phyloP scores from a whole-genome alignment of 1,139 yeast species.

The Ogataea hybrid region DNA sequence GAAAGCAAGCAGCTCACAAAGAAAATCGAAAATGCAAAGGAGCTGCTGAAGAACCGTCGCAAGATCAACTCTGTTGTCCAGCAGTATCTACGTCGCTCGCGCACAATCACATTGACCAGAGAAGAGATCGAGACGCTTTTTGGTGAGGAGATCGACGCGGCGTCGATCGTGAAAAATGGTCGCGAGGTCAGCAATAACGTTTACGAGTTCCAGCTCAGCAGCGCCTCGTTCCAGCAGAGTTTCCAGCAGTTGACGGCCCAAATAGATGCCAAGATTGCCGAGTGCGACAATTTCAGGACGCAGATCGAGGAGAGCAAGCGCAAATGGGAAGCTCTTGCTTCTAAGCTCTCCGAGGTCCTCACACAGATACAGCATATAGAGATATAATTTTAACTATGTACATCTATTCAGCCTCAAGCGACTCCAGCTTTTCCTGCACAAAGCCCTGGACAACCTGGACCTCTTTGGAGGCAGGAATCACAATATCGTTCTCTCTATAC shows the following conservation, averaged over 20 bases:
- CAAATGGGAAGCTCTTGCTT: constrained; percentile 25
- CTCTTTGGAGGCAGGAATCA: constrained; percentile 34
- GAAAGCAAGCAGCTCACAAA: constrained; percentile 20
- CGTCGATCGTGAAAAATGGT: constrained; percentile 26
- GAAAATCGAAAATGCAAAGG: constrained; percentile 23
- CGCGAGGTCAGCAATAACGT: constrained; percentile 19
- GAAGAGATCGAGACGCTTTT: constrained; percentile 27
- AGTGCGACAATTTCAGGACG: constrained; percentile 26
- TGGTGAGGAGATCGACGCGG: constrained; percentile 26
- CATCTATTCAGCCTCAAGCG: constrained; percentile 5
- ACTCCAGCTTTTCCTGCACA: constrained; percentile 27
- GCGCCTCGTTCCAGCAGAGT: constrained; percentile 21
- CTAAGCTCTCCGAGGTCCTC: constrained; percentile 15
- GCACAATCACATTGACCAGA: constrained; percentile 24
- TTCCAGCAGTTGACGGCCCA: constrained; percentile 21
- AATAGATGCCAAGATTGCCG: constrained; percentile 26
- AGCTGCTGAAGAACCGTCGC: constrained; percentile 22
- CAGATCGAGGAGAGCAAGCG: constrained; percentile 20
- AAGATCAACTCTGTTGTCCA: constrained; percentile 24
- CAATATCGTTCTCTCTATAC: constrained; percentile 31
- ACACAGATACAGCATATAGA: constrained; percentile 9
- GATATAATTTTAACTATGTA: constrained; percentile 7
- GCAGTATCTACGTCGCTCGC: constrained; percentile 22
- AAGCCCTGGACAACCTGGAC: constrained; percentile 33
- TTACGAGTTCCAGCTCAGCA: constrained; percentile 24